A percentile compares a stretch with the other conserved stretches of the same genome.
These are phyloP conservation scores for Pseudocercospora musae DNA, from an alignment of 2,329 filamentous ascomycete species.

Conservation along the genomic window DNA sequence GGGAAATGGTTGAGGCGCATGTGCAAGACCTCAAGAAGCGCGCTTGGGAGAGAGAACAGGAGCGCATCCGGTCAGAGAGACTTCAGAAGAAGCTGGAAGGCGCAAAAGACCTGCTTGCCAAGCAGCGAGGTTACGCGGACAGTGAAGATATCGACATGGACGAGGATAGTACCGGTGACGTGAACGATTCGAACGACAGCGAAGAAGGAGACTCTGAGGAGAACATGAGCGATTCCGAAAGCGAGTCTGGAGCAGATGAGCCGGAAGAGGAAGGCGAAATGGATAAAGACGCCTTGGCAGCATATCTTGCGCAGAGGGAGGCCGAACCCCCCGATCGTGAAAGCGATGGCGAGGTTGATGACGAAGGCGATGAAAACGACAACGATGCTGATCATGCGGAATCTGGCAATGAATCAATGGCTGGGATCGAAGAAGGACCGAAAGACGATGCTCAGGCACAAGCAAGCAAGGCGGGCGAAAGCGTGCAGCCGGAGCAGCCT, in stretches of 20 bases:
- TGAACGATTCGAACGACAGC: slow-evolving; percentile 34
- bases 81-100: slow-evolving; percentile 54
- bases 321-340: slow-evolving; percentile 29
- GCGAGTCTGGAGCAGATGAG: slow-evolving; percentile 46
- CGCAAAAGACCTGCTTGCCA: slow-evolving; percentile 32
- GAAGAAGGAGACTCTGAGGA: slow-evolving; percentile 30
- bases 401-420: slow-evolving; percentile 5
- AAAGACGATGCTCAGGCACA: background rate
- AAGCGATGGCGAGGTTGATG: slow-evolving; percentile 25
- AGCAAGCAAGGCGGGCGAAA: background rate
- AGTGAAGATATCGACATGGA: slow-evolving; percentile 32
- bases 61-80: slow-evolving; percentile 68
- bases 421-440: slow-evolving; percentile 2
- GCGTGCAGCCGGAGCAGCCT: background rate
- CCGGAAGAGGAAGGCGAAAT: slow-evolving; percentile 48
- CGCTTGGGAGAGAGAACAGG: slow-evolving; percentile 60
- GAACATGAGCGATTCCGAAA: slow-evolving; percentile 30
- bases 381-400: slow-evolving; percentile 7
- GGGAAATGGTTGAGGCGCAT: slow-evolving; percentile 57
- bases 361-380: slow-evolving; percentile 6
- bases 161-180: slow-evolving; percentile 18
- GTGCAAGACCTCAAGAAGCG: slow-evolving; percentile 56
- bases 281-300: slow-evolving; percentile 50
- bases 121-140: slow-evolving; percentile 31
- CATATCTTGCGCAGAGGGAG: slow-evolving; percentile 30